phyloP scores from a whole-genome alignment of 495 filamentous ascomycete species.

The Aspergillus saccharolyticus region DNA sequence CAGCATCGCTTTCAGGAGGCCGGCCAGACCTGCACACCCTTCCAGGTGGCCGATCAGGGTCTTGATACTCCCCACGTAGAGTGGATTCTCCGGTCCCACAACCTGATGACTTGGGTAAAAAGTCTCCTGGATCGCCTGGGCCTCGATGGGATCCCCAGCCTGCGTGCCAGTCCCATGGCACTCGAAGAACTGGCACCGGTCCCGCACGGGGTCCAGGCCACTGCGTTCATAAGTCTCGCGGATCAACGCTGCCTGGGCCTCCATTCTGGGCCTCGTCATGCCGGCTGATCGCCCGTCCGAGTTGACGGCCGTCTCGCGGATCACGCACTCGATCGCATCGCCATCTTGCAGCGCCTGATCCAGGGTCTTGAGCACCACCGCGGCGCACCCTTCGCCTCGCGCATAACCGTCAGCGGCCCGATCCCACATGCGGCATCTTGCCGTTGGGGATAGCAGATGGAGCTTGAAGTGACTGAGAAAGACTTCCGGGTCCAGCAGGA shows the following conservation, averaged over 20 bases:
- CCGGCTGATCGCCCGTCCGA: neutral
- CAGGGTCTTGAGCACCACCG: neutral
- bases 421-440: constrained; percentile 40
- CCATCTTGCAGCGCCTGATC: neutral
- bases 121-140: constrained; percentile 46
- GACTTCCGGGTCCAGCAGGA: constrained; percentile 30
- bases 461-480: constrained; percentile 12
- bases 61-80: constrained; percentile 40
- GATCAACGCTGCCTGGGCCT: constrained; percentile 50
- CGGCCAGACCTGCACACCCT: constrained; percentile 55
- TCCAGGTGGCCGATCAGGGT: constrained; percentile 51
- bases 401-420: neutral
- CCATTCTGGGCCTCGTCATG: constrained; percentile 44
- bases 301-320: neutral
- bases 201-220: constrained; percentile 32
- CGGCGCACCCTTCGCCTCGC: neutral
- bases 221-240: constrained; percentile 41
- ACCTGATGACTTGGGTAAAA: constrained; percentile 34
- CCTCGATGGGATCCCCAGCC: constrained; percentile 56
- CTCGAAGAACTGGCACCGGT: constrained; percentile 38
- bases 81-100: too few relatives aligned
- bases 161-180: constrained; percentile 47
- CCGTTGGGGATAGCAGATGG: neutral
- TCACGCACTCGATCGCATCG: neutral
- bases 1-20: constrained; percentile 27